Conservation (phyloP, 2,329 filamentous ascomycete genomes). For the Beauveria scarabaeidicola region DNA sequence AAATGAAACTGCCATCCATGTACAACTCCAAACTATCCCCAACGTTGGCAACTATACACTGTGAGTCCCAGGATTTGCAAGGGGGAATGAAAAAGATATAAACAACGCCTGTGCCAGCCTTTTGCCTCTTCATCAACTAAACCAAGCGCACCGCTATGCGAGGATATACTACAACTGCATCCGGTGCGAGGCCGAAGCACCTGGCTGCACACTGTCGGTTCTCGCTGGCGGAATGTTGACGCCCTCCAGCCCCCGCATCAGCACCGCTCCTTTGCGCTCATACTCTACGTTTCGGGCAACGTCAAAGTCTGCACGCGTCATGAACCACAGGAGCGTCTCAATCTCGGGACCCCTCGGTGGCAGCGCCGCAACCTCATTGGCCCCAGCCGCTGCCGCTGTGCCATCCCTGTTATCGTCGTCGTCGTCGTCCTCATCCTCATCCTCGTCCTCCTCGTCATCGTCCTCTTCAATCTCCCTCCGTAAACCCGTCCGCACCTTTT, state of each 20-base stretch:
- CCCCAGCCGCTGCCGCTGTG: slow-evolving; percentile 16
- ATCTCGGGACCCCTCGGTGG: slow-evolving; percentile 31
- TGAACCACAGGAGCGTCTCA: slow-evolving; percentile 40
- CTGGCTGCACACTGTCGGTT: slow-evolving; percentile 2
- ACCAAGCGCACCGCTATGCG: neutral
- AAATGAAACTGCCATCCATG: neutral
- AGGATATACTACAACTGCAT: neutral
- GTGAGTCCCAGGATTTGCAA: neutral
- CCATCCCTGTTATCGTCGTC: slow-evolving; percentile 44
- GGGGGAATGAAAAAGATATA: neutral
- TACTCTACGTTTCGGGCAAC: slow-evolving; percentile 38
- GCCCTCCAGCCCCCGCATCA: slow-evolving; percentile 26
- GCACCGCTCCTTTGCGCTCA: slow-evolving; percentile 24
- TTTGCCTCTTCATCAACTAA: neutral
- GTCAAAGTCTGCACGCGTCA: slow-evolving; percentile 34
- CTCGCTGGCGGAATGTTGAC: slow-evolving; percentile 24
- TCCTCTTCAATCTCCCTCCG: slow-evolving; percentile 44
- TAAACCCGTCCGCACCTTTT: slow-evolving; percentile 66
- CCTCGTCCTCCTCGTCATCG: slow-evolving; percentile 48
- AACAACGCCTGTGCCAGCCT: neutral
- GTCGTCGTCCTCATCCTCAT: slow-evolving; percentile 46
- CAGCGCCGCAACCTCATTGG: slow-evolving; percentile 15
- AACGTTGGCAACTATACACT: neutral
- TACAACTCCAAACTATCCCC: neutral
- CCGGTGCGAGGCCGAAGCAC: neutral